These are phyloP conservation scores for Auxenochlorella pyrenoidosa DNA, from an alignment of 139 green algal genomes.

Conservation along the genomic window DNA sequence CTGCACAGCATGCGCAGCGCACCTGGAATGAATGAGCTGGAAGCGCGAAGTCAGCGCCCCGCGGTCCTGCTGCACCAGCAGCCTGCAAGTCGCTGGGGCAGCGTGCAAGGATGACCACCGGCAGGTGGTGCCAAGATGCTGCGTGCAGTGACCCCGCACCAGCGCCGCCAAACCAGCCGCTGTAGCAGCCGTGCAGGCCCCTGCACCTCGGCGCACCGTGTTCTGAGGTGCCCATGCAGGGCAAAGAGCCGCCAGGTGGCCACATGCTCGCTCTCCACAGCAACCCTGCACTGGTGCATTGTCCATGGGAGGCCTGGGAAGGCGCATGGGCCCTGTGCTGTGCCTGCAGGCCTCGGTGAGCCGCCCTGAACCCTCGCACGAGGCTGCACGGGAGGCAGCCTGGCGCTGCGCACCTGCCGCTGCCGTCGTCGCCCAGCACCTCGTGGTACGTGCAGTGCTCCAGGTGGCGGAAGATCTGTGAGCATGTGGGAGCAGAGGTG, in stretches of 20 bases:
- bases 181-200: no score
- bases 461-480: conserved; percentile 27
- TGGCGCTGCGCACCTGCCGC: background rate
- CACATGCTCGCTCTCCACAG: conserved; percentile 22
- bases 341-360: no score
- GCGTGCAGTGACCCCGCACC: background rate
- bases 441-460: background rate
- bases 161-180: no score
- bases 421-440: background rate
- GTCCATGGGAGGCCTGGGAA: no score
- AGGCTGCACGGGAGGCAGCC: background rate
- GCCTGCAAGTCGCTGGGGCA: background rate
- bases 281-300: no score
- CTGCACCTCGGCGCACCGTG: background rate
- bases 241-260: conserved; percentile 7
- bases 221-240: background rate
- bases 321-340: no score
- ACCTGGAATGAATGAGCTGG: background rate
- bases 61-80: conserved; percentile 21
- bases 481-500: no score
- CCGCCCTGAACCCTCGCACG: background rate
- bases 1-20: background rate
- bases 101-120: background rate
- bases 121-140: background rate
- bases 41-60: background rate